A percentile compares a stretch with the other conserved stretches of the same genome.
These are phyloP conservation scores for Citrullus mucosospermus DNA, from an alignment of 306 rosid species.

Conservation along the genomic window DNA sequence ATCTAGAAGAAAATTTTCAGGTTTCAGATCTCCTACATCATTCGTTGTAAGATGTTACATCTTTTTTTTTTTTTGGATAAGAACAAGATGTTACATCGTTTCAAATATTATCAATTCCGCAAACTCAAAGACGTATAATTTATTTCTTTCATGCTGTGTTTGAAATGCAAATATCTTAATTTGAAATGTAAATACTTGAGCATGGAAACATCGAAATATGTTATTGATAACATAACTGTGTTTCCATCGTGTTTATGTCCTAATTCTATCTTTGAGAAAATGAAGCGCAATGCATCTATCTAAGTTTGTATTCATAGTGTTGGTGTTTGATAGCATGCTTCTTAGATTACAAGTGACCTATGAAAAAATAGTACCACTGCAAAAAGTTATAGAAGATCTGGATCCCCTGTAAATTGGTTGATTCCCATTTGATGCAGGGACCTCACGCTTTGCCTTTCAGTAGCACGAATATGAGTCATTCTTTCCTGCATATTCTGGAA, in stretches of 20 bases:
- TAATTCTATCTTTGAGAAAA: background rate
- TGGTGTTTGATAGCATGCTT: background rate
- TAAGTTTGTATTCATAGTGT: background rate
- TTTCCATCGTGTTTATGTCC: background rate
- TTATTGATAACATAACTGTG: background rate
- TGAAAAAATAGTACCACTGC: background rate
- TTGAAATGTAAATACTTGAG: background rate
- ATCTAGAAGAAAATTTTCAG: background rate
- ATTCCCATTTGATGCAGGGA: background rate
- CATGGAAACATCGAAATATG: background rate
- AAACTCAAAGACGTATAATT: background rate
- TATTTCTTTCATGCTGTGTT: background rate
- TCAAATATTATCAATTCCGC: background rate
- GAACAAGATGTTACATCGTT: background rate
- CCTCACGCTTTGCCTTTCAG: background rate
- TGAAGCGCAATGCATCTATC: background rate
- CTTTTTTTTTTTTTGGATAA: too few relatives aligned
- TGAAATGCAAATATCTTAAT: background rate
- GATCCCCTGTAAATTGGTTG: background rate
- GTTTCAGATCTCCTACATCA: background rate
- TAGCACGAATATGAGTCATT: background rate
- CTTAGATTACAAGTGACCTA: background rate
- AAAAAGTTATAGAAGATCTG: background rate
- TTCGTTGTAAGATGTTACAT: background rate
- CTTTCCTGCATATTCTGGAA: background rate